Conservation (phyloP, 75 land plant species). For the Pinus albicaulis region DNA sequence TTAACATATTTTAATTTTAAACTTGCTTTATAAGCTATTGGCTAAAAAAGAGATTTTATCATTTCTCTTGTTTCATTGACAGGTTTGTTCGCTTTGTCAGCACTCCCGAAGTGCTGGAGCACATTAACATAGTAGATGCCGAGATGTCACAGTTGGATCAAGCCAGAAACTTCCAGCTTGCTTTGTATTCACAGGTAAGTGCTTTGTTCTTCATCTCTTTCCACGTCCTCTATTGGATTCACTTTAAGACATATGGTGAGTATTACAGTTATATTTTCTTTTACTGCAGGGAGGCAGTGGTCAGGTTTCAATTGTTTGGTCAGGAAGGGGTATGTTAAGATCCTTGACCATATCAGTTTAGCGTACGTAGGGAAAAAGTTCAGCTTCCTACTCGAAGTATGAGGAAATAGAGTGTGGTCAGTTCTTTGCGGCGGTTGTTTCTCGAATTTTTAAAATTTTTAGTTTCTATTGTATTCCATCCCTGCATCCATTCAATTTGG, state of each 20-base stretch:
- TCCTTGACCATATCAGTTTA: background rate
- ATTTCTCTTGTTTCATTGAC: background rate
- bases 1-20: background rate
- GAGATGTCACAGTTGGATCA: slow-evolving; percentile 20
- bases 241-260: background rate
- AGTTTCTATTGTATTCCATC: background rate
- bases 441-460: background rate
- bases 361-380: no score
- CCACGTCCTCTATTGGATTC: background rate
- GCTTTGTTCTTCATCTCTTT: background rate
- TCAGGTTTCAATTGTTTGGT: slow-evolving; percentile 3
- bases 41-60: background rate
- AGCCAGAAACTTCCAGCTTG: slow-evolving; percentile 8
- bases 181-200: slow-evolving; percentile 57
- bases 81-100: slow-evolving; percentile 27
- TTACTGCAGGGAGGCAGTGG: slow-evolving; percentile 6
- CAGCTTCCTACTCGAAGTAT: background rate
- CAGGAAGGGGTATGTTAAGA: background rate
- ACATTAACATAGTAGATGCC: slow-evolving; percentile 10
- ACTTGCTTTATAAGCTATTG: background rate
- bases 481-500: background rate
- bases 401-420: background rate
- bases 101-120: slow-evolving; percentile 26
- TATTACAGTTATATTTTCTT: background rate
- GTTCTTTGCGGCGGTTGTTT: background rate